Percentiles rank a stretch among this genome's conserved stretches.
These are phyloP conservation scores for Yamadazyma blattariae DNA, from an alignment of 1,139 yeast genomes.

Conservation along the genomic window DNA sequence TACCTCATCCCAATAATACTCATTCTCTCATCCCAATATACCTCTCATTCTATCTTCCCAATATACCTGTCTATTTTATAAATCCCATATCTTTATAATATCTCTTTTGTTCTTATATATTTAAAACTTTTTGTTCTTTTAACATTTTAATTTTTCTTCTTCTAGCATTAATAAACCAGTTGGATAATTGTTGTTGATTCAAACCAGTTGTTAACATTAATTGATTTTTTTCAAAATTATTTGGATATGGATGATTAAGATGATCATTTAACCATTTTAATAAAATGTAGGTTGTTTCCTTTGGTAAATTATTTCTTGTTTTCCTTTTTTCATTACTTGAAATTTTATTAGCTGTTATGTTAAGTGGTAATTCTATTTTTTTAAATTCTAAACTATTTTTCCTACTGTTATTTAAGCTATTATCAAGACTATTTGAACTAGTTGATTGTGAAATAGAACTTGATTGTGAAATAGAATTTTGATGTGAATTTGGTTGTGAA, in stretches of 20 bases:
- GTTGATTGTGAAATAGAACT: too few relatives aligned
- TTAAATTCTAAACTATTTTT: too few relatives aligned
- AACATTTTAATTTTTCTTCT: conserved; percentile 67
- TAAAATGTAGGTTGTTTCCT: conserved; percentile 79
- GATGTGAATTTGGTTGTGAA: too few relatives aligned
- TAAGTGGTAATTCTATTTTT: conserved; percentile 7
- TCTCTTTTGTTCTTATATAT: too few relatives aligned
- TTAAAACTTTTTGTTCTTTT: conserved; percentile 29
- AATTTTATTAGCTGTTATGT: conserved; percentile 4
- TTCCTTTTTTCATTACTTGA: conserved; percentile 25
- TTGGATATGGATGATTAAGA: conserved; percentile 90
- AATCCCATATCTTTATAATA: too few relatives aligned
- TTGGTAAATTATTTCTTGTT: conserved; percentile 80
- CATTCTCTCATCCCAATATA: too few relatives aligned
- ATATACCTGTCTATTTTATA: too few relatives aligned
- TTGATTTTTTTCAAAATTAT: conserved; percentile 81
- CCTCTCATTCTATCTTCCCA: too few relatives aligned
- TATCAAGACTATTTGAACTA: too few relatives aligned
- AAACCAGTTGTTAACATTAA: conserved; percentile 81
- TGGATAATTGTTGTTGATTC: conserved; percentile 85
- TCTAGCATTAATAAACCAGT: conserved; percentile 97
- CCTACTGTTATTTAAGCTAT: too few relatives aligned
- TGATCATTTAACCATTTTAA: conserved; percentile 84
- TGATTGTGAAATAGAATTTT: too few relatives aligned
- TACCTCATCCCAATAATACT: too few relatives aligned